A percentile compares a stretch with the other conserved stretches of the same genome.
These are phyloP conservation scores for Gryganskiella cystojenkinii DNA, from an alignment of 192 early-diverging fungal genomes.

Conservation along the genomic window DNA sequence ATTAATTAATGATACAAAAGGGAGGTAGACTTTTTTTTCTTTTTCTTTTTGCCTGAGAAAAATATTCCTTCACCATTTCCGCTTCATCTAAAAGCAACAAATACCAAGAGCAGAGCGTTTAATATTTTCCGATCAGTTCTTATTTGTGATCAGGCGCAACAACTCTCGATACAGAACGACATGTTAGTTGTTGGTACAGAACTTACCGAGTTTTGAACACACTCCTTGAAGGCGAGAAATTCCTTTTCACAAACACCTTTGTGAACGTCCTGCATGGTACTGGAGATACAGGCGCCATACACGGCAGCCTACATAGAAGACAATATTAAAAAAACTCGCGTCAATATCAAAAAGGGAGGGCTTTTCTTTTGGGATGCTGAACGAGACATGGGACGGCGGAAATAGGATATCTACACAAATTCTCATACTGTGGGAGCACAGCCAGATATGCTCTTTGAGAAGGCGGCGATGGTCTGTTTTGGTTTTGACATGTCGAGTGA, in stretches of 20 bases:
- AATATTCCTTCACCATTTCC: conserved; percentile 30
- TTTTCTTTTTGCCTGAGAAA: background rate
- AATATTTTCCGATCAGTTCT: too few species aligned
- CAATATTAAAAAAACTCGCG: background rate
- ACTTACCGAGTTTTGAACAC: conserved; percentile 48
- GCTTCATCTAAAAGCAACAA: conserved; percentile 32
- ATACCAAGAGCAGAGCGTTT: too few species aligned
- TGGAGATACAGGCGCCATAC: conserved; percentile 47
- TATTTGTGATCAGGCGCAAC: background rate
- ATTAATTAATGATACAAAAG: too few species aligned
- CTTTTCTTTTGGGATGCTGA: background rate
- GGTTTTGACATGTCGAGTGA: conserved; percentile 49
- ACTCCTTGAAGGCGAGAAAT: conserved; percentile 49
- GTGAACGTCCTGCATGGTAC: conserved; percentile 43
- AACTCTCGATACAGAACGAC: background rate
- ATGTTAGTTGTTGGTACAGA: background rate
- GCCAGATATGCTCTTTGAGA: conserved; percentile 34
- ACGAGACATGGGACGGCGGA: too few species aligned
- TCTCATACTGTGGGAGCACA: conserved; percentile 42
- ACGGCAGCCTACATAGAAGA: conserved; percentile 20
- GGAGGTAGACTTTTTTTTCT: background rate
- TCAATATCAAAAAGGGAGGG: background rate
- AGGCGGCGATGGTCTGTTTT: conserved; percentile 37
- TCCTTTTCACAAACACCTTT: conserved; percentile 49
- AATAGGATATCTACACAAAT: too few species aligned